Conservation (phyloP, 768 basidiomycete species). For the Collybia sordida region DNA sequence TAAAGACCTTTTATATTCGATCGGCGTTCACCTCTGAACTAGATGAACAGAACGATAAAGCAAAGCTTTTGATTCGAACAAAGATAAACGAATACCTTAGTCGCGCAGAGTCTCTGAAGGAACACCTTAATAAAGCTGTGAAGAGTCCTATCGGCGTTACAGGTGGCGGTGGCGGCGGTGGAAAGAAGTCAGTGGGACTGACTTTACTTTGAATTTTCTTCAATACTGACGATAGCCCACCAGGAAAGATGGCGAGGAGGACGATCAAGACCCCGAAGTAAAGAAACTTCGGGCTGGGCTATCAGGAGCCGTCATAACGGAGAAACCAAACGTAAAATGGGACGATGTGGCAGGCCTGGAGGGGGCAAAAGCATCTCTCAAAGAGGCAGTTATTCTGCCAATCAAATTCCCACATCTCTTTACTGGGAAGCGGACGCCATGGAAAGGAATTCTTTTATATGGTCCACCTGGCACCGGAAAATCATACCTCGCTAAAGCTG, state of each 20-base stretch:
- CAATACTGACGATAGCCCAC: constrained; percentile 3
- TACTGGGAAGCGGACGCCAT: constrained; percentile 97
- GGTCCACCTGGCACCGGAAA: constrained; percentile 99
- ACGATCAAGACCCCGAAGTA: constrained; percentile 85
- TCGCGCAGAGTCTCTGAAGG: constrained; percentile 90
- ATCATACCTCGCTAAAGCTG: constrained; percentile 95
- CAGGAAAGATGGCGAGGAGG: constrained; percentile 54
- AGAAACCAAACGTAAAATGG: constrained; percentile 97
- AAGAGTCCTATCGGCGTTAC: constrained; percentile 50
- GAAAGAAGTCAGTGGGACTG: constrained; percentile 42
- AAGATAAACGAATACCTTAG: constrained; percentile 92
- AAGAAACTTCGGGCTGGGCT: constrained; percentile 96
- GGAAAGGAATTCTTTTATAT: constrained; percentile 94
- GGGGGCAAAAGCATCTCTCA: constrained; percentile 91
- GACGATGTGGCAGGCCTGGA: constrained; percentile 98
- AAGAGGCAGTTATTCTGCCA: constrained; percentile 98
- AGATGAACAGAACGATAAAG: constrained; percentile 96
- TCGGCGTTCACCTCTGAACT: constrained; percentile 8
- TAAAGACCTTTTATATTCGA: neutral
- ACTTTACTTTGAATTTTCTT: neutral
- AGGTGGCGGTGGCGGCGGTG: constrained; percentile 44
- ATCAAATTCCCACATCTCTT: constrained; percentile 99
- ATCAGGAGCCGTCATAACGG: constrained; percentile 83
- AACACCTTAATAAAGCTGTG: constrained; percentile 68
- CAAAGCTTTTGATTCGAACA: constrained; percentile 77